Percentiles rank a stretch among this genome's conserved stretches.
Conservation (phyloP, 208 protist genomes). For the Crithidia brevicula region DNA sequence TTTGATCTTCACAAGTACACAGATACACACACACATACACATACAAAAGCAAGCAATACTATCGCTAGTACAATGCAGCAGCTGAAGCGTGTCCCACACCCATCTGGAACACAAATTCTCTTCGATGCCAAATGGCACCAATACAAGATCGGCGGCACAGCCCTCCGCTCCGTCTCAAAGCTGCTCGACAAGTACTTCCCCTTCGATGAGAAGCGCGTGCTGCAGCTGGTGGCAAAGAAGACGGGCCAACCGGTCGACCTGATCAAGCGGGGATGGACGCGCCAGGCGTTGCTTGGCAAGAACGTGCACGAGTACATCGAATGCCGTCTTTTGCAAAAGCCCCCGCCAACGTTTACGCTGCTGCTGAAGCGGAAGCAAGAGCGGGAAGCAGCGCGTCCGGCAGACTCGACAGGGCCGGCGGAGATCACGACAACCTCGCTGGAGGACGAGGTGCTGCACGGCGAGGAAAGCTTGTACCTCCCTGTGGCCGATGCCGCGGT, state of each 20-base stretch:
- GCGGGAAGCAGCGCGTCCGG: constrained; percentile 26
- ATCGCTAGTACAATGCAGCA: constrained; percentile 13
- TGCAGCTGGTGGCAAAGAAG: constrained; percentile 69
- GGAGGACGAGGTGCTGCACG: constrained; percentile 65
- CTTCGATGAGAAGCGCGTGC: constrained; percentile 79
- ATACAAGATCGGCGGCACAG: constrained; percentile 67
- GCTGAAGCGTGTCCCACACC: constrained; percentile 59
- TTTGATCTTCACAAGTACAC: no score
- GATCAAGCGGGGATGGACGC: constrained; percentile 66
- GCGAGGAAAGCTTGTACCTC: constrained; percentile 73
- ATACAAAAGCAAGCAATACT: not conserved
- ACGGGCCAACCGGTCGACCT: constrained; percentile 59
- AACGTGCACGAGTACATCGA: constrained; percentile 92
- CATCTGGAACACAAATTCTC: constrained; percentile 60
- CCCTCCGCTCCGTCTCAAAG: constrained; percentile 81
- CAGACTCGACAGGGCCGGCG: constrained; percentile 25
- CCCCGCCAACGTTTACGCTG: constrained; percentile 67
- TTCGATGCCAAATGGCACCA: constrained; percentile 87
- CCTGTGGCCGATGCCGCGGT: constrained; percentile 68
- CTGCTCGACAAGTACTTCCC: constrained; percentile 87
- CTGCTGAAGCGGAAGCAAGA: constrained; percentile 37
- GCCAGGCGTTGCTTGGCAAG: constrained; percentile 87
- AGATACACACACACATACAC: no score
- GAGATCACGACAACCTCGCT: constrained; percentile 17
- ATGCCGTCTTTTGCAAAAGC: constrained; percentile 60